Evolutionary conservation across 2,329 filamentous ascomycete species (phyloP).

Genomic region (Pezicula carpinea): DNA sequence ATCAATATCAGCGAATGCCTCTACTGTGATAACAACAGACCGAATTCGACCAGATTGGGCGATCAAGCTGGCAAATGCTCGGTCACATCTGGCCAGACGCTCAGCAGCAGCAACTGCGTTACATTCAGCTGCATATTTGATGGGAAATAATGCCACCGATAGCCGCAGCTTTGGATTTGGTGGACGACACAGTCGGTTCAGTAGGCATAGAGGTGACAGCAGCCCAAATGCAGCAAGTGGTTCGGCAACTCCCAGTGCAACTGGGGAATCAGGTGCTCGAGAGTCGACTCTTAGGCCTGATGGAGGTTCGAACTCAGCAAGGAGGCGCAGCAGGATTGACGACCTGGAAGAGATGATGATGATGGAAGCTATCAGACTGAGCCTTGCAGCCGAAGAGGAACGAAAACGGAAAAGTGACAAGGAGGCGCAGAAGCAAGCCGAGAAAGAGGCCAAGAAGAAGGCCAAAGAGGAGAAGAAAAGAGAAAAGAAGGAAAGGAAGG

Average conservation of each 20-base stretch:
- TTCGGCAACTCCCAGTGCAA: conserved; percentile 26
- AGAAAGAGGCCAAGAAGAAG: conserved; percentile 80
- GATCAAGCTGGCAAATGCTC: conserved; percentile 78
- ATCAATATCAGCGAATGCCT: conserved; percentile 75
- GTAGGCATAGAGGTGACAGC: conserved; percentile 25
- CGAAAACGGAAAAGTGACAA: conserved; percentile 82
- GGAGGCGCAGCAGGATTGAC: conserved; percentile 60
- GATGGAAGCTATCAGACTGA: conserved; percentile 89
- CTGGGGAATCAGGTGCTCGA: conserved; percentile 14
- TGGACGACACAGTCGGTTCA: conserved; percentile 21
- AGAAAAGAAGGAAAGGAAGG: conserved; percentile 52
- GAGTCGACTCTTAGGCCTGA: conserved; percentile 19
- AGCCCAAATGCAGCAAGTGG: conserved; percentile 27
- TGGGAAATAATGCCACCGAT: conserved; percentile 49
- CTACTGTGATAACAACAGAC: conserved; percentile 88
- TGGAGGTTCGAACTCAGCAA: conserved; percentile 23
- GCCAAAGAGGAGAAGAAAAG: conserved; percentile 78
- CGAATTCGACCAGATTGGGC: conserved; percentile 92
- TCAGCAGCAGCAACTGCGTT: conserved; percentile 91
- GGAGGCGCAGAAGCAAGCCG: conserved; percentile 74
- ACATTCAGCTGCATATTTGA: conserved; percentile 90
- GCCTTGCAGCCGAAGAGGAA: conserved; percentile 89
- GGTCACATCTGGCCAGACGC: conserved; percentile 77
- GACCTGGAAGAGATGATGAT: conserved; percentile 98
- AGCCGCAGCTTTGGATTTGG: conserved; percentile 26